Percentiles rank a stretch among this genome's conserved stretches.
Conservation (phyloP, 768 basidiomycete genomes). For the Leccinum obscurum region DNA sequence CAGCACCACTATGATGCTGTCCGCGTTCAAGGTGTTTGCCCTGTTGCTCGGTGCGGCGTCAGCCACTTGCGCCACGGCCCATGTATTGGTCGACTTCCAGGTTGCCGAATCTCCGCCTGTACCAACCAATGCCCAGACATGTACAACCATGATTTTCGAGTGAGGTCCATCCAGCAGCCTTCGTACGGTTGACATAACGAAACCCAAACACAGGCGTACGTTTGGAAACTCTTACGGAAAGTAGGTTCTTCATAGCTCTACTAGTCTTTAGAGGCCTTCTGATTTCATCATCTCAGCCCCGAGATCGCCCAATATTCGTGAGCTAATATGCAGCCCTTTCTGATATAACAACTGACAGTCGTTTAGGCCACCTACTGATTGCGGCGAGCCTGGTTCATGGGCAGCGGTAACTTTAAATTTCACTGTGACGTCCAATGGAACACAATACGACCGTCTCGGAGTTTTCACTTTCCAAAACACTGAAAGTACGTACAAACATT, state of each 20-base stretch:
- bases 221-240: constrained; percentile 71
- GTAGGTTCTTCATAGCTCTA: constrained; percentile 39
- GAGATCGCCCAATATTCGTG: constrained; percentile 66
- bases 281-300: constrained; percentile 40
- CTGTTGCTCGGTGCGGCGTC: constrained; percentile 15
- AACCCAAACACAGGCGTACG: constrained; percentile 48
- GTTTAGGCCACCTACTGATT: constrained; percentile 66
- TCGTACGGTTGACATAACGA: neutral
- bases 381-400: constrained; percentile 71
- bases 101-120: constrained; percentile 72
- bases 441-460: constrained; percentile 71
- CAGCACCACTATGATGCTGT: constrained; percentile 22
- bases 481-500: constrained; percentile 51
- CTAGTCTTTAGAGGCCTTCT: neutral
- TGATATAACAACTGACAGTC: neutral
- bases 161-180: constrained; percentile 32
- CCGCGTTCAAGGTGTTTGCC: constrained; percentile 10
- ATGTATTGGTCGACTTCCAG: constrained; percentile 59
- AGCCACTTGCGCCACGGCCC: constrained; percentile 18
- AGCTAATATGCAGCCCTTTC: constrained; percentile 16
- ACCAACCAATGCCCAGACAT: constrained; percentile 58
- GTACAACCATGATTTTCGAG: constrained; percentile 66
- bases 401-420: constrained; percentile 73
- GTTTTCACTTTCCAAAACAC: constrained; percentile 77
- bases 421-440: constrained; percentile 76